phyloP scores from a whole-genome alignment of 306 rosid genomes.

The Vigna angularis region DNA sequence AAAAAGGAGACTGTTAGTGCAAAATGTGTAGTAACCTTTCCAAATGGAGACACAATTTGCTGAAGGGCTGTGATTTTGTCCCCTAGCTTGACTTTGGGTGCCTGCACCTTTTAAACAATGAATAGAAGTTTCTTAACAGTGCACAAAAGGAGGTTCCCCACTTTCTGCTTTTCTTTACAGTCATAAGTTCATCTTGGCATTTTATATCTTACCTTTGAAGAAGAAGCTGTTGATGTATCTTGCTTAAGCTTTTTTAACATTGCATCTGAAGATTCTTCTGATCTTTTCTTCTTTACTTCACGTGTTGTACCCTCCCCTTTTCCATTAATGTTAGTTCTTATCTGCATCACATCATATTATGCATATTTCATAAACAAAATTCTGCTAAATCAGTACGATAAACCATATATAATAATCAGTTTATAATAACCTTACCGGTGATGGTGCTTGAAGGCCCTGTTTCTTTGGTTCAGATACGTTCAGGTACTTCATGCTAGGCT shows the following conservation, averaged over 20 bases:
- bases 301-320: conserved; percentile 64
- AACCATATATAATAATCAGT: neutral
- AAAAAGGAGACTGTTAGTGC: conserved; percentile 30
- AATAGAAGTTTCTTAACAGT: conserved; percentile 42
- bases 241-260: conserved; percentile 74
- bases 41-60: conserved; percentile 98
- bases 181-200: conserved; percentile 24
- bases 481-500: conserved; percentile 50
- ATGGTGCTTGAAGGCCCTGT: conserved; percentile 58
- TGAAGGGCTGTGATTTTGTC: conserved; percentile 93
- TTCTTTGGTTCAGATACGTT: conserved; percentile 63
- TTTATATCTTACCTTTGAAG: conserved; percentile 65
- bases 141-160: neutral
- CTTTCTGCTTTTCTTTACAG: conserved; percentile 28
- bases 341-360: conserved; percentile 45
- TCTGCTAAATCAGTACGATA: neutral
- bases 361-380: conserved; percentile 16
- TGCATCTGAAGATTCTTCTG: conserved; percentile 76
- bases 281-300: conserved; percentile 86
- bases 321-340: conserved; percentile 57
- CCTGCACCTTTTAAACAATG: conserved; percentile 63
- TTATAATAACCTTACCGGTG: conserved; percentile 49
- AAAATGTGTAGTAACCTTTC: conserved; percentile 70
- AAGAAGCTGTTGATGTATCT: conserved; percentile 57
- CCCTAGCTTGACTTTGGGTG: conserved; percentile 91